phyloP scores from a whole-genome alignment of 192 early-diverging fungal genomes.

The Cladochytrium replicatum region DNA sequence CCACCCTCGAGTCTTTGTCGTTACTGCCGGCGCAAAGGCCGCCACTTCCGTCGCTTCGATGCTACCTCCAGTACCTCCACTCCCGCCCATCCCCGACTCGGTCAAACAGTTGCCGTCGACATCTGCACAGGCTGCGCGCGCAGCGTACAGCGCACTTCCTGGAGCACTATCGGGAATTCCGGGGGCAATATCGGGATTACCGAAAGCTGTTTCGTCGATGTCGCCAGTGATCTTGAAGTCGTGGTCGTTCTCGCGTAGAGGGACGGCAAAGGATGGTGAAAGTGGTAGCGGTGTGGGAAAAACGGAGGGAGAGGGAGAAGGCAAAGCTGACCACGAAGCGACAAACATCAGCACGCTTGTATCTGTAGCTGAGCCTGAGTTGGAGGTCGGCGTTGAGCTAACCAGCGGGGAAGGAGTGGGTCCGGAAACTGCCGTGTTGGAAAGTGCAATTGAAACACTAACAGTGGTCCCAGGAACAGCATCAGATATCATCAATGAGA shows the following conservation, averaged over 20 bases:
- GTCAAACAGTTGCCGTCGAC: slow-evolving; percentile 5
- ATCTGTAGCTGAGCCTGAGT: no score
- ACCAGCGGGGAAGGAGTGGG: no score
- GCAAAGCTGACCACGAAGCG: neutral
- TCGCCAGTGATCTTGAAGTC: slow-evolving; percentile 6
- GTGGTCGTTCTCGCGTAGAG: neutral
- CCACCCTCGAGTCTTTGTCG: slow-evolving; percentile 18
- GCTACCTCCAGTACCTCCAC: slow-evolving; percentile 5
- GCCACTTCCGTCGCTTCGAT: slow-evolving; percentile 1
- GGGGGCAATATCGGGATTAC: slow-evolving; percentile 4
- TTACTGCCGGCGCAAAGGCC: neutral
- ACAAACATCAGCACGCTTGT: neutral
- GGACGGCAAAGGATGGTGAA: neutral
- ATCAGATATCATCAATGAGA: no score
- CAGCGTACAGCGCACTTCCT: slow-evolving; percentile 1
- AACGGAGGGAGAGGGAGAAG: neutral
- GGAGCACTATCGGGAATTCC: neutral
- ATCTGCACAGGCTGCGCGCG: neutral
- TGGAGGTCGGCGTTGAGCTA: no score
- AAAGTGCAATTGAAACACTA: no score
- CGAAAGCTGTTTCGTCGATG: neutral
- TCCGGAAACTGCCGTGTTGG: no score
- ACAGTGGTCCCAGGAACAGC: no score
- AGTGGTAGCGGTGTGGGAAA: neutral
- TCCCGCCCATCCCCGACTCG: neutral